These are phyloP conservation scores for Globisporangium viniferum DNA, from an alignment of 352 stramenopile genomes.

Conservation along the genomic window DNA sequence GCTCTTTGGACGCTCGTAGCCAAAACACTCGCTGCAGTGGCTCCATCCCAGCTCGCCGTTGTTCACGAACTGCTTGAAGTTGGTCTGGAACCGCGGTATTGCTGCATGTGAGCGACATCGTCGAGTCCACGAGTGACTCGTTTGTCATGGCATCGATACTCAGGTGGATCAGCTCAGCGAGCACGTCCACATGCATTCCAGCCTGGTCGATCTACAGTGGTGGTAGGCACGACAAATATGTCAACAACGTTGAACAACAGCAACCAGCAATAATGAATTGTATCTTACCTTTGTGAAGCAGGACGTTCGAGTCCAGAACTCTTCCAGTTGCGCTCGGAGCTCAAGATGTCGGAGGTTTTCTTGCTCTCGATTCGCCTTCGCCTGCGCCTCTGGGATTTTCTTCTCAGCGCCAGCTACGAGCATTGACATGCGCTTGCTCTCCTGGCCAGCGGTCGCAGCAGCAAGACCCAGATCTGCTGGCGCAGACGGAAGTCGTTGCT, in stretches of 20 bases:
- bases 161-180: slow-evolving; percentile 37
- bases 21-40: slow-evolving; percentile 28
- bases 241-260: neutral
- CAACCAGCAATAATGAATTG: neutral
- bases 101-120: slow-evolving; percentile 20
- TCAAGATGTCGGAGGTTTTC: slow-evolving; percentile 6
- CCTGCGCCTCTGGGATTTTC: slow-evolving; percentile 10
- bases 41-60: slow-evolving; percentile 23
- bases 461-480: neutral
- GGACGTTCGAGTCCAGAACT: slow-evolving; percentile 17
- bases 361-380: slow-evolving; percentile 3
- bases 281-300: slow-evolving; percentile 10
- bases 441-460: neutral
- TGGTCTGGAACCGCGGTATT: slow-evolving; percentile 19
- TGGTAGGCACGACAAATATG: neutral
- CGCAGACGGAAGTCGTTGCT: neutral
- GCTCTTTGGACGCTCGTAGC: slow-evolving; percentile 31
- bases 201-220: slow-evolving; percentile 21
- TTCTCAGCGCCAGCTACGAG: slow-evolving; percentile 1
- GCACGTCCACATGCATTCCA: slow-evolving; percentile 31
- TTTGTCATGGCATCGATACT: slow-evolving; percentile 30
- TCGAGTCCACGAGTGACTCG: slow-evolving; percentile 13
- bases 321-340: slow-evolving; percentile 10
- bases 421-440: slow-evolving; percentile 4
- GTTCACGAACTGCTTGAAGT: slow-evolving; percentile 18